Conservation (phyloP, 495 filamentous ascomycete genomes). For the Delitschia confertaspora region DNA sequence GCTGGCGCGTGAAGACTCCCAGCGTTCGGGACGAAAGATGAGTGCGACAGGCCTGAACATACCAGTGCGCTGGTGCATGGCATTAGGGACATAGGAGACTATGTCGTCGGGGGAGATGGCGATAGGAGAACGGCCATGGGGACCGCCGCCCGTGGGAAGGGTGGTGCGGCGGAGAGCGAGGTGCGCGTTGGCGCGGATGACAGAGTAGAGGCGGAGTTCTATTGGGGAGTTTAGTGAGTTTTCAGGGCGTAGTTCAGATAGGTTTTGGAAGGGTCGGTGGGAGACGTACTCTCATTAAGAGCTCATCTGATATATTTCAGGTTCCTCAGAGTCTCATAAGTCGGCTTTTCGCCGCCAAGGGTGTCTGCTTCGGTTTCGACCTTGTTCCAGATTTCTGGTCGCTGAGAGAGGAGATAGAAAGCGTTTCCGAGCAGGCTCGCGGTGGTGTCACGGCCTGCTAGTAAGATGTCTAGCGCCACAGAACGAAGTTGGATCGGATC, state of each 20-base stretch:
- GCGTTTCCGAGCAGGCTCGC: conserved; percentile 29
- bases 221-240: conserved; percentile 26
- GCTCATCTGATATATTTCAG: conserved; percentile 15
- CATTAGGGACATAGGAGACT: conserved; percentile 39
- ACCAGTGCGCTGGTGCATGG: conserved; percentile 47
- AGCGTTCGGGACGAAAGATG: conserved; percentile 47
- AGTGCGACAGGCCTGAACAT: conserved; percentile 45
- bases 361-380: conserved; percentile 19
- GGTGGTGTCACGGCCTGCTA: conserved; percentile 35
- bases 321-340: conserved; percentile 9
- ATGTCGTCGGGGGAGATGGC: conserved; percentile 36
- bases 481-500: conserved; percentile 28
- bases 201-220: conserved; percentile 45
- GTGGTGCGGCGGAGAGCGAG: conserved; percentile 40
- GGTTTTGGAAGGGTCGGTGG: conserved; percentile 21
- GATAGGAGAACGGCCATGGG: conserved; percentile 36
- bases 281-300: conserved; percentile 7
- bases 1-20: conserved; percentile 44
- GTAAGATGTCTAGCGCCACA: conserved; percentile 32
- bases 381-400: conserved; percentile 1
- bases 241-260: neutral
- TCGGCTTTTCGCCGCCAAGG: neutral
- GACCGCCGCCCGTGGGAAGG: conserved; percentile 34
- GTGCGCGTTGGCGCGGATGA: conserved; percentile 45
- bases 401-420: conserved; percentile 18